phyloP scores from a whole-genome alignment of 2,329 filamentous ascomycete genomes.

The Talaromyces sp. region DNA sequence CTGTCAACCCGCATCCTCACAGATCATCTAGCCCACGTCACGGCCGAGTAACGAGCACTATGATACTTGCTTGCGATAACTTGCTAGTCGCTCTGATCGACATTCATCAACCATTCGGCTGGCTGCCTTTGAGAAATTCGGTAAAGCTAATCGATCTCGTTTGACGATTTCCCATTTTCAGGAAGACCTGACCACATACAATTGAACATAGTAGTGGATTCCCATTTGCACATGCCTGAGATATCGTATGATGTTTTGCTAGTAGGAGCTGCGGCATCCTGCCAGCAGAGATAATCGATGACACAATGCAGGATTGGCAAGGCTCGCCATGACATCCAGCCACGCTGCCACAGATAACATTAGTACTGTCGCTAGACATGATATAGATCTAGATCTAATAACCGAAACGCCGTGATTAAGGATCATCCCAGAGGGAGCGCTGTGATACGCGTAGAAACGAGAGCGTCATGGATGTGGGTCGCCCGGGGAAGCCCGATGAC shows the following conservation, averaged over 20 bases:
- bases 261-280: too few species aligned
- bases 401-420: too few species aligned
- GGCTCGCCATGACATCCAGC: too few species aligned
- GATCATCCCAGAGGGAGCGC: background rate
- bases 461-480: background rate
- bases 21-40: background rate
- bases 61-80: background rate
- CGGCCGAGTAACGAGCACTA: background rate
- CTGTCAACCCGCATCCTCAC: background rate
- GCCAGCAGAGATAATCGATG: too few species aligned
- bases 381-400: background rate
- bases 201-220: too few species aligned
- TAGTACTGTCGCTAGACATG: too few species aligned
- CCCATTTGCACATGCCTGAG: too few species aligned
- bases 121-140: background rate
- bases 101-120: background rate
- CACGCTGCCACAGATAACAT: background rate
- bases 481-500: constrained; percentile 12
- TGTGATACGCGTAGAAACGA: background rate
- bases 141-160: background rate
- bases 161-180: background rate
- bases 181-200: too few species aligned
- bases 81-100: background rate
- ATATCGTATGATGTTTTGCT: too few species aligned
- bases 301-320: too few species aligned